Evolutionary conservation across 2,329 filamentous ascomycete genomes (phyloP).

Genomic region (Sclerotiophoma versabilis): DNA sequence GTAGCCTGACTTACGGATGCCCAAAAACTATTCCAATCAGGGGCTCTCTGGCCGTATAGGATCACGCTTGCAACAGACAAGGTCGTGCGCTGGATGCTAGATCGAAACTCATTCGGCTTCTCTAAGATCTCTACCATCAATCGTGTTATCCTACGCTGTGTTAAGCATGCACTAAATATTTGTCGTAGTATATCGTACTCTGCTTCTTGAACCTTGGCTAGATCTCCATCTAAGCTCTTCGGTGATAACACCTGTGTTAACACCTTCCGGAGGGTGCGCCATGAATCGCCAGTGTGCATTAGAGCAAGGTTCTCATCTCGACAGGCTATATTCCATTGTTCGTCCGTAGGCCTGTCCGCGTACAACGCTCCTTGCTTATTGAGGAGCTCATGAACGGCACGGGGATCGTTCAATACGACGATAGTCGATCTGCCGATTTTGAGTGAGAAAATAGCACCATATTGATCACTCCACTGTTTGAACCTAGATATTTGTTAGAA

Average conservation of each 20-base stretch:
- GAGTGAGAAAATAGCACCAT: conserved; percentile 27
- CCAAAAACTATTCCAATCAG: conserved; percentile 30
- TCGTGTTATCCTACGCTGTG: no score
- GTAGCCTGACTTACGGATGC: conserved; percentile 31
- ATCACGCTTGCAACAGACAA: no score
- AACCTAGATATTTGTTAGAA: conserved; percentile 13
- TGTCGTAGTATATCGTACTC: no score
- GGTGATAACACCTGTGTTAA: conserved; percentile 29
- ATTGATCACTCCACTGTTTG: conserved; percentile 31
- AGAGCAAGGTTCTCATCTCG: conserved; percentile 29
- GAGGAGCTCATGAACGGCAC: conserved; percentile 28
- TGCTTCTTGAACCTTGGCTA: conserved; percentile 32
- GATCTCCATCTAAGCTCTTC: conserved; percentile 25
- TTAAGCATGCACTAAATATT: no score
- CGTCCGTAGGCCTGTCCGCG: conserved; percentile 20
- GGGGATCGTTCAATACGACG: conserved; percentile 26
- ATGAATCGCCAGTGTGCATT: conserved; percentile 23
- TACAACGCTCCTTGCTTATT: conserved; percentile 29
- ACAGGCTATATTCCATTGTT: conserved; percentile 21
- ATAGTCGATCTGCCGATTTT: conserved; percentile 30
- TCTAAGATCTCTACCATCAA: no score
- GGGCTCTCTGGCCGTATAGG: conserved; percentile 34
- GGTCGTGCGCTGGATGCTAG: no score
- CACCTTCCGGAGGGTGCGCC: conserved; percentile 34
- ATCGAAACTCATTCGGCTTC: no score